Percentiles rank a stretch among this genome's conserved stretches.
phyloP scores from a whole-genome alignment of 176 grass and related monocot species.

The Triticum timopheevii region DNA sequence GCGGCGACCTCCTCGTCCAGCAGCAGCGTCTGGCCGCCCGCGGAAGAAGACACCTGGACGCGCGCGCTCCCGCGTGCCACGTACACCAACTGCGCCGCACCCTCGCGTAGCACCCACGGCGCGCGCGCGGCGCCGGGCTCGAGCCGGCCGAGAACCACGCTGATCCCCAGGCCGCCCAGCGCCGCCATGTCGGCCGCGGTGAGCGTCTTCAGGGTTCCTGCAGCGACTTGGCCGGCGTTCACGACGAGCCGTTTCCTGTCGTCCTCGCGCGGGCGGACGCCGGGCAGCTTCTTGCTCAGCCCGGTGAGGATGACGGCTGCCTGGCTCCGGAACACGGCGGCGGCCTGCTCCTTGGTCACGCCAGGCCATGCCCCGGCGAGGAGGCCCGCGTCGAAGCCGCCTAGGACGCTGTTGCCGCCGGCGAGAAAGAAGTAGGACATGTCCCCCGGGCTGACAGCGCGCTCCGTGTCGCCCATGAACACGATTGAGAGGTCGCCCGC shows the following conservation, averaged over 20 bases:
- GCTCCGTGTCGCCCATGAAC: conserved; percentile 20
- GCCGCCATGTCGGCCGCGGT: background rate
- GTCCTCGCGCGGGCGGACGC: background rate
- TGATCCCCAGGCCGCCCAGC: background rate
- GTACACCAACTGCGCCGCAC: conserved; percentile 24
- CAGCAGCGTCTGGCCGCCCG: background rate
- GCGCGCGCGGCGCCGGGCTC: background rate
- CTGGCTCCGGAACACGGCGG: conserved; percentile 21
- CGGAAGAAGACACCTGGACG: conserved; percentile 10
- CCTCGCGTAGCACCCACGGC: conserved; percentile 17
- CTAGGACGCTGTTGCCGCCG: background rate
- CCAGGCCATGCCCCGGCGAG: background rate
- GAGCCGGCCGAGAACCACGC: conserved; percentile 3
- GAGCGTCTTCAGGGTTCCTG: background rate
- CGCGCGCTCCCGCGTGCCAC: conserved; percentile 11
- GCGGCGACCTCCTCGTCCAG: conserved; percentile 23
- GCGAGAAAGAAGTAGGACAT: conserved; percentile 34
- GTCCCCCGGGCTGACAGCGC: background rate
- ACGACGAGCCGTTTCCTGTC: conserved; percentile 17
- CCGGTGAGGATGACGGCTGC: background rate
- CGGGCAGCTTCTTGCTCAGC: background rate
- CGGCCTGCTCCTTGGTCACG: background rate
- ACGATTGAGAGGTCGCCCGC: background rate
- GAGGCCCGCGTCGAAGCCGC: conserved; percentile 4
- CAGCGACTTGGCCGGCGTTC: background rate